Base-by-base conservation (phyloP, 768 basidiomycete genomes). In the Phaeotremella skinneri region DNA sequence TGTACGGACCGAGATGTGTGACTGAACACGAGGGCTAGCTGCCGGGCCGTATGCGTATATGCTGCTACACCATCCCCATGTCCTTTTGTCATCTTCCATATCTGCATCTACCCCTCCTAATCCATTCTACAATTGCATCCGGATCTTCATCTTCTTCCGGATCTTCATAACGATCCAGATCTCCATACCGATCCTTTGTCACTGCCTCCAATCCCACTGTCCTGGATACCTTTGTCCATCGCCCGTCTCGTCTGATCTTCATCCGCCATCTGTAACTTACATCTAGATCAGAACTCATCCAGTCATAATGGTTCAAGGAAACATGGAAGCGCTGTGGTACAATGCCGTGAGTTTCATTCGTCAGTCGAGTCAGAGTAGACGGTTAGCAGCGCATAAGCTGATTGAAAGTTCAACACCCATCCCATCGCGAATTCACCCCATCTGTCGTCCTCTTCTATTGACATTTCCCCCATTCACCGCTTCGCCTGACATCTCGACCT, bases 301-400 rank as follows among this genome's bases (percentile, higher is more conserved):
- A 43, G 25, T 21, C 55, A 67, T 60, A 41, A 70, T 70, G 69
- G 58, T 65, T 27, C 57, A 53, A 47, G 29, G 43, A 48, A 64
- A 69, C 52, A 89, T 90, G 88, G 83, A 84, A 76, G 88, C 88
- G 17, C 78, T 88, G 65, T 88, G 83, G 79, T 90, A 88, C 79
- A 82, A 81, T 68, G 81, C 81, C 62, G 87, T 88, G 64, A 41
- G 79, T 71, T 29, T 57, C 25, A 9, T 7, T 21, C 16, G 7
- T 16, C 20, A 45, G 20, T 6, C 21, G 9, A 21, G n/a, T 58
- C 32, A 29, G 9, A 17, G 34, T 37, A 17, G 34, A 37, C 17
- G 34, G 7, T 14, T 45, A 21, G 21, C 13, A 45, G 21, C 23
- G 43, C 11, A 39, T 9, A 39, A 39, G 9, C n/a, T 45, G 43